Percentiles rank a stretch among this genome's conserved stretches.
phyloP scores from a whole-genome alignment of 768 basidiomycete species.

The Panaeolus papilionaceus region DNA sequence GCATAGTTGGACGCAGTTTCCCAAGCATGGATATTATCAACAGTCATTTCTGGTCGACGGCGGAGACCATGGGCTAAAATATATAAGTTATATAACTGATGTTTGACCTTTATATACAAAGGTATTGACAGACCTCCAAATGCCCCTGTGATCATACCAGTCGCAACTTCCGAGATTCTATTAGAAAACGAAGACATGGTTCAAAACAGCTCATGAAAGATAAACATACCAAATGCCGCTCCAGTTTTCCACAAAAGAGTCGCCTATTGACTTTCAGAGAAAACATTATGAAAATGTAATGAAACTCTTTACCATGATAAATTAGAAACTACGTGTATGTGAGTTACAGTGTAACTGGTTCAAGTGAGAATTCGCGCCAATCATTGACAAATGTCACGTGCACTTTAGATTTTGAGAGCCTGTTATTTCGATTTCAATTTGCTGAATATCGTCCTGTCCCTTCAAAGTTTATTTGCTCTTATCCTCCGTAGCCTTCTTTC shows the following conservation, averaged over 20 bases:
- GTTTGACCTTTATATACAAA: neutral
- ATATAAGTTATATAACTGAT: slow-evolving; percentile 14
- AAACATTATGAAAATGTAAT: neutral
- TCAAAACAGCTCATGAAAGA: neutral
- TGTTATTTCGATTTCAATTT: neutral
- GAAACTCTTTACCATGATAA: neutral
- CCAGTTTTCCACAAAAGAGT: slow-evolving; percentile 50
- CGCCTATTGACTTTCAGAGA: slow-evolving; percentile 15
- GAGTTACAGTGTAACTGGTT: too few species aligned
- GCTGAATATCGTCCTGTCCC: neutral
- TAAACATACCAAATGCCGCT: slow-evolving; percentile 43
- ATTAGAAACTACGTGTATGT: neutral
- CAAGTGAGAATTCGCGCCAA: neutral
- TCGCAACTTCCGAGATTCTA: slow-evolving; percentile 35
- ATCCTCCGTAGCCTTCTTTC: slow-evolving; percentile 9
- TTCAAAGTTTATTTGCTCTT: neutral
- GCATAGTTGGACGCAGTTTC: slow-evolving; percentile 67
- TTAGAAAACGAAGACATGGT: neutral
- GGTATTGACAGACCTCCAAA: slow-evolving; percentile 54
- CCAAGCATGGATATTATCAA: slow-evolving; percentile 65
- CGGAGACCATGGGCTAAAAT: slow-evolving; percentile 59
- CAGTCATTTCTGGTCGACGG: slow-evolving; percentile 49
- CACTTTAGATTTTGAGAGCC: neutral
- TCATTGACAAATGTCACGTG: neutral
- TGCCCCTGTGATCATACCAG: slow-evolving; percentile 66